Conservation (phyloP, 1,139 yeast genomes). For the Saccharomyces hybrid region DNA sequence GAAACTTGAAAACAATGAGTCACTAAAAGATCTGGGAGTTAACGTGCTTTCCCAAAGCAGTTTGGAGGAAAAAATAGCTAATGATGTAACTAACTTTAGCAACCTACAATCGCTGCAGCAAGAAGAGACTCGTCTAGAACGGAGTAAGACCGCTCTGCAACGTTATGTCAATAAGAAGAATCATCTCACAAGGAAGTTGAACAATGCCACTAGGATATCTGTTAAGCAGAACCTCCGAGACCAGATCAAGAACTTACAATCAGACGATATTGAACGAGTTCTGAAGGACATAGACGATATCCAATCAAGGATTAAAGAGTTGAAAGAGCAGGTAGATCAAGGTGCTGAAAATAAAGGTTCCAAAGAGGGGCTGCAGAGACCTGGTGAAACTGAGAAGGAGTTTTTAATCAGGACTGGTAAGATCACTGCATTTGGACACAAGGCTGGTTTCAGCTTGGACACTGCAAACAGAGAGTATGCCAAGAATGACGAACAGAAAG, state of each 20-base stretch:
- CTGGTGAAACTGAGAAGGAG: constrained; percentile 73
- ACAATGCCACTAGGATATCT: constrained; percentile 57
- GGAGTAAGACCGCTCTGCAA: constrained; percentile 44
- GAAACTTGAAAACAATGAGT: neutral
- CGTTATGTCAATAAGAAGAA: constrained; percentile 40
- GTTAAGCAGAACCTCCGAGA: constrained; percentile 48
- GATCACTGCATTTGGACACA: constrained; percentile 85
- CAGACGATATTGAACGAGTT: constrained; percentile 46
- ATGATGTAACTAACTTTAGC: constrained; percentile 57
- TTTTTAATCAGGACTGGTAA: constrained; percentile 82
- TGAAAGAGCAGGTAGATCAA: constrained; percentile 13
- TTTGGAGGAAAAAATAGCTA: constrained; percentile 63
- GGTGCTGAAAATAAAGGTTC: constrained; percentile 5
- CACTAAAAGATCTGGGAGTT: constrained; percentile 34
- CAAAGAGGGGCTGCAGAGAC: constrained; percentile 33
- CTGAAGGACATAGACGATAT: constrained; percentile 63
- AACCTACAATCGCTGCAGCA: constrained; percentile 57
- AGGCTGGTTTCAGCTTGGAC: constrained; percentile 43
- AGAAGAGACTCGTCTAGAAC: constrained; percentile 65
- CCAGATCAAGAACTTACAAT: constrained; percentile 48
- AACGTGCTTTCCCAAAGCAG: constrained; percentile 66
- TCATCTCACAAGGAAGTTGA: constrained; percentile 42
- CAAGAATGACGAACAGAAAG: constrained; percentile 22
- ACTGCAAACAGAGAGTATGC: constrained; percentile 9
- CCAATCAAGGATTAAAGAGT: constrained; percentile 40